Conservation (phyloP, 2,329 filamentous ascomycete genomes). For the Nothomitra cinnamomea region DNA sequence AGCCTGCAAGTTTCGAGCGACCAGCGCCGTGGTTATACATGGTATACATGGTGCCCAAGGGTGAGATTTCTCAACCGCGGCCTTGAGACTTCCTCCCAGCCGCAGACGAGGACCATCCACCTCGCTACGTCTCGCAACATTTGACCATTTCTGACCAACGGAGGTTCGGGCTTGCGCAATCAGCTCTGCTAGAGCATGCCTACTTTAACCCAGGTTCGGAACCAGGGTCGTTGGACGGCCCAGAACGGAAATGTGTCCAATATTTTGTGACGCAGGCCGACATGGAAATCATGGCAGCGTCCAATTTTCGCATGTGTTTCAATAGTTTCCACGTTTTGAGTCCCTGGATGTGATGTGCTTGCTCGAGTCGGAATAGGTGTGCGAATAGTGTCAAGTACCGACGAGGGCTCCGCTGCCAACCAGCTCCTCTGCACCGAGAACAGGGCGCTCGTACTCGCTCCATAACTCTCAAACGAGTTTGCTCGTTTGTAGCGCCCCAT, state of each 20-base stretch:
- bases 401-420: no score
- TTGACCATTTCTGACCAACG: no score
- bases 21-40: no score
- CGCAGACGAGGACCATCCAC: background rate
- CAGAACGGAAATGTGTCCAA: background rate
- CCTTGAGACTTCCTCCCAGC: background rate
- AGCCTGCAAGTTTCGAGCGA: no score
- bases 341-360: background rate
- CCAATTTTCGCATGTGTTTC: constrained; percentile 2
- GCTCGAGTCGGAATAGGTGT: no score
- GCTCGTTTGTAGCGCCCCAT: constrained; percentile 1
- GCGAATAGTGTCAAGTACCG: background rate
- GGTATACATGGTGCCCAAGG: no score
- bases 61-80: background rate
- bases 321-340: background rate
- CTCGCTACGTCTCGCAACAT: background rate
- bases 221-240: background rate
- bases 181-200: background rate
- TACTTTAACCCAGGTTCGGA: background rate
- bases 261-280: background rate
- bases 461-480: background rate
- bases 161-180: background rate
- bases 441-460: no score
- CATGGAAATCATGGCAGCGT: background rate
- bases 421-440: no score